Evolutionary conservation across 2,329 filamentous ascomycete genomes (phyloP), one percentile per base, ranked within the genome.

Genomic region (Didymellaceae sp.): DNA sequence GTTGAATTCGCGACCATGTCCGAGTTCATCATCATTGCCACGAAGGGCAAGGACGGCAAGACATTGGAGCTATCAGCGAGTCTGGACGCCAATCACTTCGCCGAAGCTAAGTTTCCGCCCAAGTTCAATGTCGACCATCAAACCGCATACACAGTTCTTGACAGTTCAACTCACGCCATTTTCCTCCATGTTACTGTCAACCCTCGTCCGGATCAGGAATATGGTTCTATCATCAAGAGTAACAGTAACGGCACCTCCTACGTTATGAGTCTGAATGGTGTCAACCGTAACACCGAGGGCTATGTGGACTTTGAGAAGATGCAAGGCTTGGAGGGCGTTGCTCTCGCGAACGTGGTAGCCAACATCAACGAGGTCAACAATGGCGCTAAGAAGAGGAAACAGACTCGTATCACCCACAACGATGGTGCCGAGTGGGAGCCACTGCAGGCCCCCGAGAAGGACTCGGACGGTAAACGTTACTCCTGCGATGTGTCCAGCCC

Each of bases 201-300:
- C 63, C 82, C 81, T 31, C 77, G 78, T 3, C 70, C 79, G 41
- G 87, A 85, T 14, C 84, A 82, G 41, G 84, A 88, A 52, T 91
- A 89, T 63, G 94, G 94, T 28, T 88, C 88, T 18, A 90, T 99
- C 62, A 85, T 99, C 74, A 99, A 97, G 83, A 97, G 91, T 68
- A 99, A 99, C 77, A 97, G 91, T 64, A 97, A 99, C 68, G 94
- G 94, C 45, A 99, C 94, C 0, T 94, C 89, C 1, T 99, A 97
- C 66, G 90, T 96, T 10, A 78, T 96, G 58, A 95, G 90, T 72
- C 80, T 94, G 18, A 79, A 84, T 39, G 85, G 84, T 16, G 91
- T 97, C 67, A 97, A 97, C 73, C 84, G 90, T 61, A 86, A 97
- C 67, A 77, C 81, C 10, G 62, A 71, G 2, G 91, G 87, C 33